Evolutionary conservation across 306 rosid species (phyloP).

Genomic region (Begonia peltatifolia): DNA sequence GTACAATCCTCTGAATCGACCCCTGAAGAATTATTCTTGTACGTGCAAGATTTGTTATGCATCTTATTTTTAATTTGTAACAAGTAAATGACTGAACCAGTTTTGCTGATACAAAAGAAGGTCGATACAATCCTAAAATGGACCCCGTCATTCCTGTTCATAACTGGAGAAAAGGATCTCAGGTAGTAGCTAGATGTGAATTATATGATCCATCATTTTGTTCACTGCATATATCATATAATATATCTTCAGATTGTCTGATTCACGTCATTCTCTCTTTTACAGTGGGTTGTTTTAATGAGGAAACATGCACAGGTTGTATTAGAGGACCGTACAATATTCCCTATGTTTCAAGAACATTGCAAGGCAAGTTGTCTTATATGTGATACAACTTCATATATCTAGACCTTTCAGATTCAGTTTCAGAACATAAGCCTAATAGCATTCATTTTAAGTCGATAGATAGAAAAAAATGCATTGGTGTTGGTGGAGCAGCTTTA

Average conservation of each 20-base stretch:
- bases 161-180: constrained; percentile 98
- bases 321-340: constrained; percentile 52
- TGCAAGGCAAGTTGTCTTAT: constrained; percentile 52
- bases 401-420: too few relatives aligned
- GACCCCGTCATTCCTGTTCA: constrained; percentile 68
- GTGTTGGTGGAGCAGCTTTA: too few relatives aligned
- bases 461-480: too few relatives aligned
- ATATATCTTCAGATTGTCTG: constrained; percentile 13
- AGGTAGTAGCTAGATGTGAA: constrained; percentile 31
- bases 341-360: constrained; percentile 67
- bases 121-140: constrained; percentile 96
- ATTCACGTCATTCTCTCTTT: constrained; percentile 8
- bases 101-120: constrained; percentile 91
- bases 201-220: not conserved
- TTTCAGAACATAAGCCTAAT: too few relatives aligned
- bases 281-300: constrained; percentile 86
- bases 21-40: not conserved
- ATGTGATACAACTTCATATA: not conserved
- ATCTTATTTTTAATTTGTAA: constrained; percentile 1
- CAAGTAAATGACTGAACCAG: constrained; percentile 26
- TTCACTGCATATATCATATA: not conserved
- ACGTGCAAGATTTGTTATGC: not conserved
- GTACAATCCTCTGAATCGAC: not conserved
- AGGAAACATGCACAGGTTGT: constrained; percentile 86
- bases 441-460: too few relatives aligned